These are phyloP conservation scores for Metschnikowia peoriensis DNA, from an alignment of 805 yeast genomes.

Conservation along the genomic window DNA sequence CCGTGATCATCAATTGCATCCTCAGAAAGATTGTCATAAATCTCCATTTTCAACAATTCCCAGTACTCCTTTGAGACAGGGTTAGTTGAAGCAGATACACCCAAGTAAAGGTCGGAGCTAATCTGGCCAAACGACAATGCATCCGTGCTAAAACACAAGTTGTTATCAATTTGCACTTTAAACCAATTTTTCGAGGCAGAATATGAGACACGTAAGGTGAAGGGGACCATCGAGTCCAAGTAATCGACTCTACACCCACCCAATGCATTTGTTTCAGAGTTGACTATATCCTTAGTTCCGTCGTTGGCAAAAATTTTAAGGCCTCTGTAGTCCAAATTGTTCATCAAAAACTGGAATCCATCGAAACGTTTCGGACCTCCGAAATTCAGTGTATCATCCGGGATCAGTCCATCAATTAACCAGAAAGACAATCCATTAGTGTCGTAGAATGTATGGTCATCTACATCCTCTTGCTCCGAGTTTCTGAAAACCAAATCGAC, in stretches of 20 bases:
- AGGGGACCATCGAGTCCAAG: constrained; percentile 69
- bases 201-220: constrained; percentile 64
- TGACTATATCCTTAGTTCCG: constrained; percentile 41
- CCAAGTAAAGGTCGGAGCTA: constrained; percentile 43
- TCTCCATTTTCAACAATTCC: constrained; percentile 60
- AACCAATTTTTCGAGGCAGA: constrained; percentile 43
- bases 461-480: constrained; percentile 38
- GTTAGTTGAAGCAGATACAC: constrained; percentile 46
- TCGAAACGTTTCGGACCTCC: constrained; percentile 58
- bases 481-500: constrained; percentile 64
- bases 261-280: constrained; percentile 35
- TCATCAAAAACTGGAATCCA: constrained; percentile 63
- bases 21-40: constrained; percentile 51
- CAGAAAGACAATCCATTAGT: constrained; percentile 61
- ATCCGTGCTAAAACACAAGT: constrained; percentile 65
- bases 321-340: constrained; percentile 48
- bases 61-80: constrained; percentile 49
- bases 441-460: constrained; percentile 26
- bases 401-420: constrained; percentile 37
- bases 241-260: constrained; percentile 59
- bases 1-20: constrained; percentile 62
- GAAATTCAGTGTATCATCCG: constrained; percentile 33
- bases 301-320: constrained; percentile 61
- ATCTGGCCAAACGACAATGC: constrained; percentile 44
- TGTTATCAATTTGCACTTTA: constrained; percentile 71